A percentile compares a stretch with the other conserved stretches of the same genome.
These are phyloP conservation scores for Backusella parvicylindrica DNA, from an alignment of 192 early-diverging fungal species.

Conservation along the genomic window DNA sequence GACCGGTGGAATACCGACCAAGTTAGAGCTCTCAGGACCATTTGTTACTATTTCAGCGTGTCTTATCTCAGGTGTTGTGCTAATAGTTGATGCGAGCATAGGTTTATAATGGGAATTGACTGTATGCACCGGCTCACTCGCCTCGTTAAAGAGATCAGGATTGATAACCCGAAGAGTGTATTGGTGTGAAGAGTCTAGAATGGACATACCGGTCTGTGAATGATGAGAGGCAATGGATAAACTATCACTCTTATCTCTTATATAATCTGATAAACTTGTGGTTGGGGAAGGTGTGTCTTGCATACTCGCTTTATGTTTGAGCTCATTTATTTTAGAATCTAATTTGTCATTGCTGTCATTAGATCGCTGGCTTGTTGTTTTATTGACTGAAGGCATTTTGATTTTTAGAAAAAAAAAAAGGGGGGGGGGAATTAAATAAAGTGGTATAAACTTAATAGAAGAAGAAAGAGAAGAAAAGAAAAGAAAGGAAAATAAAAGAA, in stretches of 20 bases:
- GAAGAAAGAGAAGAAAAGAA: background rate
- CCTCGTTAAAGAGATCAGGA: background rate
- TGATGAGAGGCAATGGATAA: background rate
- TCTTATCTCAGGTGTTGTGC: background rate
- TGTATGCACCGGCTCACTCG: background rate
- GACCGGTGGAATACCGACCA: background rate
- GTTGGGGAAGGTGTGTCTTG: background rate
- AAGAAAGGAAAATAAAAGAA: background rate
- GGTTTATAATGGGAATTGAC: background rate
- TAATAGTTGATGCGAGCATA: background rate
- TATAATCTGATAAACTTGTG: background rate
- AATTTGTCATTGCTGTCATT: background rate
- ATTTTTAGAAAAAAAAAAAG: background rate
- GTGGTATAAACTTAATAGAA: background rate
- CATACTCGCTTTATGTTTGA: background rate
- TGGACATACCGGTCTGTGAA: background rate
- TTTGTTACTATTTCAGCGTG: background rate
- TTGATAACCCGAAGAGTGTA: conserved; percentile 4
- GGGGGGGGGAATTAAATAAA: background rate
- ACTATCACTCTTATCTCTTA: background rate
- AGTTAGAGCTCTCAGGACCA: background rate
- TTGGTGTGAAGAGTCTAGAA: background rate
- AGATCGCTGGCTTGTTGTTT: background rate
- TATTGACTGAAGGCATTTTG: background rate
- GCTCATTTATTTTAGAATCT: background rate